phyloP scores from a whole-genome alignment of 2,329 filamentous ascomycete species.

The Tolypocladium nubicola region DNA sequence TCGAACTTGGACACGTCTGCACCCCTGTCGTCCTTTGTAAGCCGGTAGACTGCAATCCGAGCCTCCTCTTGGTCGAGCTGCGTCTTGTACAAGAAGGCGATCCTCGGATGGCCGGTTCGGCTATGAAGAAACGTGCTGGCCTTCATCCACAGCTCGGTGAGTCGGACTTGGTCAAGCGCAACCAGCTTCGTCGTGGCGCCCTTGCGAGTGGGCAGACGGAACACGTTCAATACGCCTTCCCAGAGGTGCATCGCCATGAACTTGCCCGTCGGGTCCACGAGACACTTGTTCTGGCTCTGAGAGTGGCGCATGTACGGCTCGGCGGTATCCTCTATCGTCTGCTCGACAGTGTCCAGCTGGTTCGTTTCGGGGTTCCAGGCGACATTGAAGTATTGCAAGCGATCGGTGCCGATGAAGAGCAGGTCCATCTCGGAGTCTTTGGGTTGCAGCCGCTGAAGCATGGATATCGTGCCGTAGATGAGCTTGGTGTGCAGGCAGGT shows the following conservation, averaged over 20 bases:
- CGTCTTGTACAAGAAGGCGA: conserved; percentile 49
- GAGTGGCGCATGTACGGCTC: conserved; percentile 62
- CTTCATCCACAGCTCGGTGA: conserved; percentile 51
- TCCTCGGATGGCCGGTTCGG: conserved; percentile 45
- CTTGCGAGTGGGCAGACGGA: conserved; percentile 38
- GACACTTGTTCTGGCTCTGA: conserved; percentile 71
- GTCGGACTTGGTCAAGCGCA: conserved; percentile 42
- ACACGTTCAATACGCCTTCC: conserved; percentile 48
- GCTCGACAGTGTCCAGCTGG: conserved; percentile 40
- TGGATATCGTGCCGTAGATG: conserved; percentile 77
- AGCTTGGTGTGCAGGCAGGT: conserved; percentile 55
- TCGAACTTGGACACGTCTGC: conserved; percentile 44
- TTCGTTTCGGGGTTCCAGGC: conserved; percentile 59
- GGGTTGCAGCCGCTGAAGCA: conserved; percentile 72
- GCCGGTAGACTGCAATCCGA: conserved; percentile 46
- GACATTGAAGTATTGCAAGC: conserved; percentile 82
- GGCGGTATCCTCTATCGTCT: conserved; percentile 40
- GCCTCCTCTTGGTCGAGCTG: conserved; percentile 41
- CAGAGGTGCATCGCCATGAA: conserved; percentile 49
- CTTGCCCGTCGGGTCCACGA: conserved; percentile 69
- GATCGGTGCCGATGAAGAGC: conserved; percentile 85
- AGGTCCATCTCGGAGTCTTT: conserved; percentile 67
- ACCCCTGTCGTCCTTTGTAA: conserved; percentile 49
- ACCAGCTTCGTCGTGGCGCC: conserved; percentile 32
- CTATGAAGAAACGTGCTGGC: conserved; percentile 46